Base-by-base conservation (phyloP, 352 stramenopile species). In the Phytophthora pisi region DNA sequence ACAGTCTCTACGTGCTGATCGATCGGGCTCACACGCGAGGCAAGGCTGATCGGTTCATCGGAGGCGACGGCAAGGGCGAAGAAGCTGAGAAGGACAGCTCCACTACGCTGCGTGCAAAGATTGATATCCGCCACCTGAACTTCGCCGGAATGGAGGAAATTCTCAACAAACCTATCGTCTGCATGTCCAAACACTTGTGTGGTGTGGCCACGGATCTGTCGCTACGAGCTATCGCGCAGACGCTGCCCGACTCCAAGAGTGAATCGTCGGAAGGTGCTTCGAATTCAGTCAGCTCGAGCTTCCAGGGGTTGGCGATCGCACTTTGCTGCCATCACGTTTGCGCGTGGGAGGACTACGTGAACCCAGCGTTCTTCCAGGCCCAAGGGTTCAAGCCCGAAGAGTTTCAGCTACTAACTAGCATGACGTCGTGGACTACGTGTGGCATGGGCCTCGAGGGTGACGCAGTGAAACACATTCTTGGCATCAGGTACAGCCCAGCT, bases 171-270 rank as follows among this genome's bases (percentile, higher is more conserved):
- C 70, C 79, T 0, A 66, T 96, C 18, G 83, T 96, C 7, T 88
- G 83, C 61, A 93, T 96, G 75, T 96, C 88, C 53, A 96, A 96
- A 68, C 88, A 96, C 51, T 60, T 96, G 34, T 96, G 88, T 36
- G 88, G 88, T 8, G 86, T 94, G 43, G 88, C 88, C 40, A 95
- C 88, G 0, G 88, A 95, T 54, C 52, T 95, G 31, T 95, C 88
- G 20, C 64, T 95, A 45, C 83, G 87, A 51, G 80, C 85, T 24
- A 79, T 93, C 26, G 70, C 72, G 3, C 73, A 88, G 56, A 92
- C 81, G 15, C 58, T 92, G 16, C 75, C 81, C 51, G 20, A 55
- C 10, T 9, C 20, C 2, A 40, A 51, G 3, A 57, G 13, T 43
- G 46, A 47, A 57, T 28, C 26, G 15, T 45, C 13, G 59, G 46